These are phyloP conservation scores for Aureococcus anophagefferens DNA, from an alignment of 108 stramenopile species.

Conservation along the genomic window DNA sequence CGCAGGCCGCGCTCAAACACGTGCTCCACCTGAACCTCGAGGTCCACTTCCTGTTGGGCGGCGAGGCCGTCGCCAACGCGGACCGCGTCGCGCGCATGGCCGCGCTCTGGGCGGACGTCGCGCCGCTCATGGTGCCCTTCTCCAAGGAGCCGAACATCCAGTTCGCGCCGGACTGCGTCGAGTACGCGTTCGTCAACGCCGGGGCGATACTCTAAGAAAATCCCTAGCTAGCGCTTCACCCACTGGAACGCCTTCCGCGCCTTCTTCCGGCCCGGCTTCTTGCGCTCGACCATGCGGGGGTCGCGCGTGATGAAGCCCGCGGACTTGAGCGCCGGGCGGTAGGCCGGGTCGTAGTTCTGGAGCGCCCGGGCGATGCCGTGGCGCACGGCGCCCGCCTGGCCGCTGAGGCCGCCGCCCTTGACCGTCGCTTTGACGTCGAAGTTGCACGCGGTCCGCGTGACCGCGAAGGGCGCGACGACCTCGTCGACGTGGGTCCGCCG, in stretches of 20 bases:
- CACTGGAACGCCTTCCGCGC: conserved; percentile 92
- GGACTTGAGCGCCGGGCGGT: conserved; percentile 76
- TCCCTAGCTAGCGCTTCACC: conserved; percentile 95
- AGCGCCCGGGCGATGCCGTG: conserved; percentile 83
- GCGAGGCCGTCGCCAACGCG: too few relatives aligned
- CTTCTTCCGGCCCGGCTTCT: conserved; percentile 89
- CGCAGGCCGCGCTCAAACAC: too few relatives aligned
- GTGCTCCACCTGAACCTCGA: too few relatives aligned
- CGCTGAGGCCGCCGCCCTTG: conserved; percentile 70
- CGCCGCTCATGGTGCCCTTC: too few relatives aligned
- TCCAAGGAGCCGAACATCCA: too few relatives aligned
- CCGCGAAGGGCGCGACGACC: conserved; percentile 61
- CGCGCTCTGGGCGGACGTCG: too few relatives aligned
- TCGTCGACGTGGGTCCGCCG: conserved; percentile 29
- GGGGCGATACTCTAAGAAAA: too few relatives aligned
- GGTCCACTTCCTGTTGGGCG: too few relatives aligned
- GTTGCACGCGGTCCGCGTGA: conserved; percentile 67
- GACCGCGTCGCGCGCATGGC: too few relatives aligned
- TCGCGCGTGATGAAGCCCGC: conserved; percentile 83
- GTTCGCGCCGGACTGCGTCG: too few relatives aligned
- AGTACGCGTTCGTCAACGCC: too few relatives aligned
- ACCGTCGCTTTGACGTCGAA: conserved; percentile 73
- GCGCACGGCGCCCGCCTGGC: conserved; percentile 86
- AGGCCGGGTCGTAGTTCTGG: conserved; percentile 73
- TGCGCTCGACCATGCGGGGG: conserved; percentile 87